Evolutionary conservation across 148 eudicot genomes (phyloP).

Genomic region (Polygonum aviculare): DNA sequence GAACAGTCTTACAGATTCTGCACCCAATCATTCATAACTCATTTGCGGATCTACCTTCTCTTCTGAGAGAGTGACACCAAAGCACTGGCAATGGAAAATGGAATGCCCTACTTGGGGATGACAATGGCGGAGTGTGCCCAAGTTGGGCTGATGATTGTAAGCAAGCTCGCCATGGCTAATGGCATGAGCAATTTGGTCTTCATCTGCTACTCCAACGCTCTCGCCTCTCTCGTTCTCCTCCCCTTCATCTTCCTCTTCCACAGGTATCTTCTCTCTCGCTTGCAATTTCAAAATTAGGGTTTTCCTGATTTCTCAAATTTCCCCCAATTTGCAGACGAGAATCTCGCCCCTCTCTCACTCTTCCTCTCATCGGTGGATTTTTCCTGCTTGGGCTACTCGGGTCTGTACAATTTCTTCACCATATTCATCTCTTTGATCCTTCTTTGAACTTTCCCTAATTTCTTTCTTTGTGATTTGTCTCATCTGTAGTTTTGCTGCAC

Average conservation of each 20-base stretch:
- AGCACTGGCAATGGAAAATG: slow-evolving; percentile 27
- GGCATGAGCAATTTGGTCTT: slow-evolving; percentile 72
- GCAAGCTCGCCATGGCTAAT: slow-evolving; percentile 41
- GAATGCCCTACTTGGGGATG: slow-evolving; percentile 50
- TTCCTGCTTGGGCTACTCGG: slow-evolving; percentile 63
- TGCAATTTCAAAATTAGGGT: background rate
- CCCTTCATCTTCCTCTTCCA: slow-evolving; percentile 44
- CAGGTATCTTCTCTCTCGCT: slow-evolving; percentile 31
- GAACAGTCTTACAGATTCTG: background rate
- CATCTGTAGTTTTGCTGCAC: slow-evolving; percentile 37
- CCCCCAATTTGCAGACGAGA: slow-evolving; percentile 33
- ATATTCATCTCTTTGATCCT: background rate
- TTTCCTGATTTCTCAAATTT: background rate
- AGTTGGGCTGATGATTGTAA: slow-evolving; percentile 31
- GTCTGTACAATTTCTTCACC: slow-evolving; percentile 20
- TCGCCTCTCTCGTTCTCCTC: slow-evolving; percentile 62
- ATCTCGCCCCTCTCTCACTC: slow-evolving; percentile 35
- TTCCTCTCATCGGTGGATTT: slow-evolving; percentile 45
- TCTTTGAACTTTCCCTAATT: background rate
- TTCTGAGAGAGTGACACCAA: background rate
- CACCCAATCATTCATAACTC: background rate
- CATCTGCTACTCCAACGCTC: slow-evolving; percentile 62
- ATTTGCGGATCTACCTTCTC: background rate
- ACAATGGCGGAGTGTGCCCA: slow-evolving; percentile 32
- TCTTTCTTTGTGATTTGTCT: background rate